A percentile compares a stretch with the other conserved stretches of the same genome.
phyloP scores from a whole-genome alignment of 306 rosid species.

The cucumber (Cucumis sativus) region Cucumber_9930_V3 NC_026657.2:39116001-39116500 shows the following conservation, averaged over 20 bases:
- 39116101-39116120: background rate
- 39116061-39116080: background rate
- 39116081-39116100: background rate
- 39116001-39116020: too few species aligned
- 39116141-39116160: slow-evolving; percentile 4
- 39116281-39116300: background rate
- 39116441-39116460: too few species aligned
- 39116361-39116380: too few species aligned
- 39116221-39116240: background rate
- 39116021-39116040: too few species aligned
- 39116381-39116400: too few species aligned
- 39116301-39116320: too few species aligned
- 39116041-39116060: background rate
- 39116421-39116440: too few species aligned
- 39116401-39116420: too few species aligned
- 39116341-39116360: too few species aligned
- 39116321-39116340: too few species aligned
- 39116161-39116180: background rate
- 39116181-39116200: background rate
- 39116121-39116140: background rate
- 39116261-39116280: background rate
- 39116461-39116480: too few species aligned
- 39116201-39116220: background rate
- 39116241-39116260: background rate
- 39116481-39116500: too few species aligned